phyloP scores from a whole-genome alignment of 441 rosid species.

The Hura crepitans region DNA sequence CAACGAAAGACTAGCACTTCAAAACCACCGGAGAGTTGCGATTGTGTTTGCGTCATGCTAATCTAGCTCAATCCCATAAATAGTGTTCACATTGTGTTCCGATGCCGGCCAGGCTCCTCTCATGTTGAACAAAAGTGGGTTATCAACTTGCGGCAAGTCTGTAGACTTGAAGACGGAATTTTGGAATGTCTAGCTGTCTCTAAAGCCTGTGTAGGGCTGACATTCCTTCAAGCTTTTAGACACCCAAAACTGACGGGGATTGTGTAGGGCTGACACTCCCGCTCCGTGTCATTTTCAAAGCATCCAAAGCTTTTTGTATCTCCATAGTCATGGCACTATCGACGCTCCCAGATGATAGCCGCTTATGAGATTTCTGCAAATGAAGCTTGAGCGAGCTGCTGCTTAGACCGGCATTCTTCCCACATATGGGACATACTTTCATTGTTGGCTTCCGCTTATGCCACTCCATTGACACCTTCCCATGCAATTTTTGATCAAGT shows the following conservation, averaged over 20 bases:
- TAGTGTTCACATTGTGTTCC: no score
- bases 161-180: neutral
- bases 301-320: slow-evolving; percentile 83
- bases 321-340: slow-evolving; percentile 98
- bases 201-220: no score
- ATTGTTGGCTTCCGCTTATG: slow-evolving; percentile 74
- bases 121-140: neutral
- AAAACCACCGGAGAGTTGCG: no score
- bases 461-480: slow-evolving; percentile 95
- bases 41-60: no score
- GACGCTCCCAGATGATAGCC: slow-evolving; percentile 86
- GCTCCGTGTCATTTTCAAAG: slow-evolving; percentile 62
- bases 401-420: slow-evolving; percentile 91
- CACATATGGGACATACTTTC: slow-evolving; percentile 91
- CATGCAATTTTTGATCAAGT: slow-evolving; percentile 66
- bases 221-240: slow-evolving; percentile 11
- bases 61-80: no score
- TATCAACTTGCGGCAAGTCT: neutral
- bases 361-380: slow-evolving; percentile 82
- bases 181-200: no score
- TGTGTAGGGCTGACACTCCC: slow-evolving; percentile 63
- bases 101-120: neutral
- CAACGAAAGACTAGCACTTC: no score
- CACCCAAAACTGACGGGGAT: slow-evolving; percentile 40
- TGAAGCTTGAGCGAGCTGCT: slow-evolving; percentile 92